A percentile compares a stretch with the other conserved stretches of the same genome.
Conservation (phyloP, 495 filamentous ascomycete genomes). For the Podospora sp. region DNA sequence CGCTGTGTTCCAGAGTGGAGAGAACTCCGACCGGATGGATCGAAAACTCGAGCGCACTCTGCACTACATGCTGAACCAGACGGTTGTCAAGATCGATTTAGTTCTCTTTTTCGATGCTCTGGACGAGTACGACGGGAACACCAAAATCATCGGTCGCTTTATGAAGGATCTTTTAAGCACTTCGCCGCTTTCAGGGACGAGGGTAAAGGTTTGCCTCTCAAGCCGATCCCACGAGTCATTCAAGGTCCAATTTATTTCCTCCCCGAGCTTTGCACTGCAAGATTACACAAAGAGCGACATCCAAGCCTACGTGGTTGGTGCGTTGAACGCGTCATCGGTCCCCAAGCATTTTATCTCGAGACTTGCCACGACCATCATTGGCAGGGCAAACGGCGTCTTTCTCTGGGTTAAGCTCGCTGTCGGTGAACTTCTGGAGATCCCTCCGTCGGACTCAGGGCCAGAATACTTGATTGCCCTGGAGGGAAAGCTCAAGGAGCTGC, state of each 20-base stretch:
- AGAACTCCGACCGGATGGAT: background rate
- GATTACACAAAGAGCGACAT: background rate
- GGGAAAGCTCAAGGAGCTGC: background rate
- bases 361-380: background rate
- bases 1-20: background rate
- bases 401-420: background rate
- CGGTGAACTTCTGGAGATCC: background rate
- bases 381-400: background rate
- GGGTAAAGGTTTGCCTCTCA: background rate
- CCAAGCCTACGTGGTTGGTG: background rate
- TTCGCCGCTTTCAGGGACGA: background rate
- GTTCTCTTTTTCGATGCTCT: conserved; percentile 32
- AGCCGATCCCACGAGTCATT: background rate
- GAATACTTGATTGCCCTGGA: background rate
- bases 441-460: background rate
- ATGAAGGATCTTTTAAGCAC: background rate
- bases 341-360: background rate
- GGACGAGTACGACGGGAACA: conserved; percentile 23
- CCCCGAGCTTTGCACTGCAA: background rate
- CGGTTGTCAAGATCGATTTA: background rate
- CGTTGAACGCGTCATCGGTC: background rate
- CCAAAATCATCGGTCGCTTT: background rate
- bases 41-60: background rate
- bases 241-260: background rate
- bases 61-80: background rate